Evolutionary conservation across 1,284 basidiomycete species (phyloP).

Genomic region (Irpex rosettiformis): DNA sequence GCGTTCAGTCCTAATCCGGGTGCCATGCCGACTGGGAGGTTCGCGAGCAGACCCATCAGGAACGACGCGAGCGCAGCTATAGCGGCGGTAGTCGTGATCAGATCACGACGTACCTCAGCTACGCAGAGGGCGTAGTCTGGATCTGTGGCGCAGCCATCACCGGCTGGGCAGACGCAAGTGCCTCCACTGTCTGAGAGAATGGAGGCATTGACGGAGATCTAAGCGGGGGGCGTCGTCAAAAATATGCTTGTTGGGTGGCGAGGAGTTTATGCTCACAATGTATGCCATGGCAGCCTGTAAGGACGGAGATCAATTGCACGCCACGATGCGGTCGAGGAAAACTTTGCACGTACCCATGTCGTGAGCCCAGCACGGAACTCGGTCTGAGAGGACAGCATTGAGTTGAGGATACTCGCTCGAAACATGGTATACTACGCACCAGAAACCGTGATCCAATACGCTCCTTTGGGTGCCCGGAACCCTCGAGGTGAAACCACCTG

Average conservation of each 20-base stretch:
- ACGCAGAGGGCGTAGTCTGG: slow-evolving; percentile 63
- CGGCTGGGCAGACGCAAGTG: slow-evolving; percentile 69
- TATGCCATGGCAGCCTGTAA: slow-evolving; percentile 65
- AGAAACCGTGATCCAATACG: slow-evolving; percentile 75
- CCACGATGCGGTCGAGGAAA: neutral
- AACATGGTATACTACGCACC: slow-evolving; percentile 35
- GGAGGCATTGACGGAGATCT: slow-evolving; percentile 84
- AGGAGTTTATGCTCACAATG: slow-evolving; percentile 39
- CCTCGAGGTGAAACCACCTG: slow-evolving; percentile 82
- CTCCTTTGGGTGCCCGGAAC: slow-evolving; percentile 73
- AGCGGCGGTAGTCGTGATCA: slow-evolving; percentile 78
- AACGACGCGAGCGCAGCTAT: slow-evolving; percentile 73
- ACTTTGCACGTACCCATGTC: slow-evolving; percentile 61
- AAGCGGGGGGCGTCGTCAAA: neutral
- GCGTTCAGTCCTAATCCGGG: slow-evolving; percentile 83
- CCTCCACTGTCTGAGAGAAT: slow-evolving; percentile 79
- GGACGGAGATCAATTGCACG: slow-evolving; percentile 4
- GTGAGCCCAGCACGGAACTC: slow-evolving; percentile 81
- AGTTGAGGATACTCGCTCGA: neutral
- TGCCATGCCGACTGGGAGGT: slow-evolving; percentile 80
- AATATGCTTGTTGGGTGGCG: neutral
- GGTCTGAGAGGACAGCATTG: slow-evolving; percentile 40
- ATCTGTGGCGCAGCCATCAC: slow-evolving; percentile 54
- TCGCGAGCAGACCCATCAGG: slow-evolving; percentile 83
- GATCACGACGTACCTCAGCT: slow-evolving; percentile 64